A percentile compares a stretch with the other conserved stretches of the same genome.
Evolutionary conservation across 371 early-diverging fungal species (phyloP).

Genomic region (Rhizomucor pusillus): DNA sequence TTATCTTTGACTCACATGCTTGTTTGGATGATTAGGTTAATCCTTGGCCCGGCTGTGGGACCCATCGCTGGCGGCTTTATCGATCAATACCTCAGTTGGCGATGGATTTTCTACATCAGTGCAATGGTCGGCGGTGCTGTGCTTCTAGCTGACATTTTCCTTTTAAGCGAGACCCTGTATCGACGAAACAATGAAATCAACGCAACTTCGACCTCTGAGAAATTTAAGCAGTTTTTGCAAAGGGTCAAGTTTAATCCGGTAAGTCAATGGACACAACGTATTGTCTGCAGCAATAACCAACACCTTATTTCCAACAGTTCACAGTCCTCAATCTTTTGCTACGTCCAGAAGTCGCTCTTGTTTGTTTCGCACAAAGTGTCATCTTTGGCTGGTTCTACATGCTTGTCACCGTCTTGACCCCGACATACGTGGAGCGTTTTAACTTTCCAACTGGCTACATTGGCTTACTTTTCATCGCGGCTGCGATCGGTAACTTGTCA

Average conservation of each 20-base stretch:
- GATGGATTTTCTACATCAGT: constrained; percentile 52
- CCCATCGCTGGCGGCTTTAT: constrained; percentile 55
- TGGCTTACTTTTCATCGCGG: constrained; percentile 44
- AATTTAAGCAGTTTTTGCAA: neutral
- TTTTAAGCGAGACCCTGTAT: constrained; percentile 51
- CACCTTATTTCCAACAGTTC: constrained; percentile 19
- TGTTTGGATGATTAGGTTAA: constrained; percentile 19
- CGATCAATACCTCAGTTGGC: constrained; percentile 49
- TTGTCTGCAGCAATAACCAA: too few relatives aligned
- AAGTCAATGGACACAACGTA: too few relatives aligned
- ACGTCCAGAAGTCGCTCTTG: constrained; percentile 11
- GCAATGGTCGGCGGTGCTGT: constrained; percentile 48
- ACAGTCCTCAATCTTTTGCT: constrained; percentile 20
- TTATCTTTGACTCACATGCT: constrained; percentile 23
- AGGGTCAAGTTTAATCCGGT: constrained; percentile 27
- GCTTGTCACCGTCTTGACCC: constrained; percentile 38
- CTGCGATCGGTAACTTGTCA: constrained; percentile 42
- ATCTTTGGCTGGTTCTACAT: constrained; percentile 49
- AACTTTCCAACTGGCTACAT: constrained; percentile 37
- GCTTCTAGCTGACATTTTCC: constrained; percentile 28
- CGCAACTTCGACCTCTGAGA: constrained; percentile 2
- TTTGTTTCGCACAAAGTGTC: constrained; percentile 19
- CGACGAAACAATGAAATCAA: neutral
- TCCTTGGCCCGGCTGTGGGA: constrained; percentile 50
- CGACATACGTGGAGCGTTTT: constrained; percentile 33